Base-by-base conservation (phyloP, 306 rosid species). In the Fragaria vesca region DNA sequence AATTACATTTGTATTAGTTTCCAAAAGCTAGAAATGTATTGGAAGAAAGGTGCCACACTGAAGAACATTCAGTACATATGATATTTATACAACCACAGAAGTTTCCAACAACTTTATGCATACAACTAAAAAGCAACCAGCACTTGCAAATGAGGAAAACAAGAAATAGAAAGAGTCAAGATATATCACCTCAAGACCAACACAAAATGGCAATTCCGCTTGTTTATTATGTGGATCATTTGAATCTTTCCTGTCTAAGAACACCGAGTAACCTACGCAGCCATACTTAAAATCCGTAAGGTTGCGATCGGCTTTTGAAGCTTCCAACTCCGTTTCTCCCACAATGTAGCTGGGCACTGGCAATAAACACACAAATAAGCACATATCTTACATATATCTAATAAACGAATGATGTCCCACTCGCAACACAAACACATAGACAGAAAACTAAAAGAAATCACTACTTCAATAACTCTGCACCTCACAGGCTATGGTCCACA, bases 251-350 rank as follows among this genome's bases (percentile, higher is more conserved):
- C 90, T 89, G 86, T 91, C 89, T 68, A 92, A 63, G 88, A 81
- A 89, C 62, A 95, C 91, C 2, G 99, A 92, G 87, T 95, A 92
- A 76, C 99, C 99, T 60, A 89, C 74, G 54, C 98, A 95, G 32
- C 90, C 97, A 79, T 95, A 95, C 85, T 87, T 91, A 85, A 95
- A 92, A 87, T 88, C 90, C 20, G 85, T 48, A 78, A 88, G 89
- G 71, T 81, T 89, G 60, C 91, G 90, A 75, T 91, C 98, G 51
- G 90, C 88, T 87, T 88, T 89, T 8, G 92, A 83, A 76, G 93
- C 93, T 85, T 89, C 91, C 86, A 87, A 79, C 83, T 95, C 97
- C 11, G 91, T 85, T 88, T 88, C 90, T 69, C 97, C 96, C 80
- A 89, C 91, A 40, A 89, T 69, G 65, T 88, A 87, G 69, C 88